A percentile compares a stretch with the other conserved stretches of the same genome.
Evolutionary conservation across 805 yeast species (phyloP).

Genomic region (Wickerhamomyces strasburgensis): DNA sequence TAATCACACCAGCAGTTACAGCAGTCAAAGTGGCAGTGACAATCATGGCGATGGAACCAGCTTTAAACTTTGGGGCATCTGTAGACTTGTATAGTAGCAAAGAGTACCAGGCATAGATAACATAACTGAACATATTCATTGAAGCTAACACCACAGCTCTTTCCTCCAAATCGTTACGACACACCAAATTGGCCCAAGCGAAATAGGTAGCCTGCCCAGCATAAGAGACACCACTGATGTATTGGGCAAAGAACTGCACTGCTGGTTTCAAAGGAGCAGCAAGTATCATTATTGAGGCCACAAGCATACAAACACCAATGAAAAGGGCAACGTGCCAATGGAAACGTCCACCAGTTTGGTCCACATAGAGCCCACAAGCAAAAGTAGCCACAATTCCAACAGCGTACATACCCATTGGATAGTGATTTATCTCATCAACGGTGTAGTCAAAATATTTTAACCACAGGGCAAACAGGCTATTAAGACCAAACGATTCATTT

Average conservation of each 20-base stretch:
- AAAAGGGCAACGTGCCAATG: conserved; percentile 50
- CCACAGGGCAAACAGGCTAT: conserved; percentile 46
- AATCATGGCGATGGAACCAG: conserved; percentile 54
- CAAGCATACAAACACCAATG: conserved; percentile 37
- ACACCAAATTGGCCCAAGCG: conserved; percentile 60
- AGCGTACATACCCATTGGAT: conserved; percentile 49
- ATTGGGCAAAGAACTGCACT: conserved; percentile 49
- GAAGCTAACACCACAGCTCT: conserved; percentile 61
- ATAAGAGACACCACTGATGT: conserved; percentile 47
- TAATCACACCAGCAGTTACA: conserved; percentile 35
- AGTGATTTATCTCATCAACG: conserved; percentile 42
- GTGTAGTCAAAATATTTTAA: conserved; percentile 36
- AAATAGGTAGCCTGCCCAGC: conserved; percentile 59
- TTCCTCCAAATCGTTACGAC: conserved; percentile 55
- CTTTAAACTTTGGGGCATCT: conserved; percentile 44
- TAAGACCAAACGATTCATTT: conserved; percentile 41
- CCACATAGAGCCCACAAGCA: conserved; percentile 38
- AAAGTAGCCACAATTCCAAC: conserved; percentile 46
- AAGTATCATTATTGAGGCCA: conserved; percentile 44
- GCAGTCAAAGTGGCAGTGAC: conserved; percentile 44
- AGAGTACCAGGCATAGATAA: conserved; percentile 65
- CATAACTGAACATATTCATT: conserved; percentile 60
- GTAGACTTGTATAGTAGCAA: conserved; percentile 47
- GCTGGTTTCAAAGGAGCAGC: conserved; percentile 34
- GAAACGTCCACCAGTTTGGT: conserved; percentile 34